Evolutionary conservation across 2,329 filamentous ascomycete genomes (phyloP), one percentile per base, ranked within the genome.

Genomic region (Calycina herbarum): DNA sequence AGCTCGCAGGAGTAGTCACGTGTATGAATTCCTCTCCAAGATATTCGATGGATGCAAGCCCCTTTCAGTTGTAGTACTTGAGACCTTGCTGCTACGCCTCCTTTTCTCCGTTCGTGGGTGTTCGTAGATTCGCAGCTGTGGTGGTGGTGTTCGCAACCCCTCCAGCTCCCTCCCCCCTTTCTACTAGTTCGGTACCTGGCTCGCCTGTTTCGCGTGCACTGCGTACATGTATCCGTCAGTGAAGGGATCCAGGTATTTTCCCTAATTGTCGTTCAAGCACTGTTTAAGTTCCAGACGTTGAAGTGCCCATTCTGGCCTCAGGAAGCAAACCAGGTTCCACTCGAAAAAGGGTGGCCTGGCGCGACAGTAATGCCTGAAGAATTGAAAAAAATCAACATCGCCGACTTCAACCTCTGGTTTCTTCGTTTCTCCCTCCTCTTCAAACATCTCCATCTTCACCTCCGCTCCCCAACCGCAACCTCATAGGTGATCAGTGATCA

Each of bases 401-500:
- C 7, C 45, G n/a, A 51, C 20, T 51, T 51, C n/a, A 24, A 51
- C 45, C 45, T 51, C 45, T 51, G 10, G 20, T 24, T 51, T 24
- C 45, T 51, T 24, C 45, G 3, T 51, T 51, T 51, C 45, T 51
- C 45, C 7, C 45, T 24, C 45, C 10, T 42, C 58, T 17, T 29
- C 42, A 27, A 42, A 29, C 38, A 60, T 60, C 58, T 60, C 20
- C 35, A 27, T 45, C 38, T 29, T n/a, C 58, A 45, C 45, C 10
- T 17, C 33, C 24, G 24, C 33, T 60, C 27, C 58, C 8, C 58
- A 38, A 45, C 24, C 42, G 8, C 58, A 15, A 35, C 57, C 31
- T 17, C 57, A 35, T 40, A 40, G n/a, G 17, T 59, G 8, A 59
- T 27, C 7, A 24, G 57, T 24, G 45, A 24, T 24, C 20, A 51